phyloP scores from a whole-genome alignment of 75 land plant genomes.

The Selaginella tamariscina region DNA sequence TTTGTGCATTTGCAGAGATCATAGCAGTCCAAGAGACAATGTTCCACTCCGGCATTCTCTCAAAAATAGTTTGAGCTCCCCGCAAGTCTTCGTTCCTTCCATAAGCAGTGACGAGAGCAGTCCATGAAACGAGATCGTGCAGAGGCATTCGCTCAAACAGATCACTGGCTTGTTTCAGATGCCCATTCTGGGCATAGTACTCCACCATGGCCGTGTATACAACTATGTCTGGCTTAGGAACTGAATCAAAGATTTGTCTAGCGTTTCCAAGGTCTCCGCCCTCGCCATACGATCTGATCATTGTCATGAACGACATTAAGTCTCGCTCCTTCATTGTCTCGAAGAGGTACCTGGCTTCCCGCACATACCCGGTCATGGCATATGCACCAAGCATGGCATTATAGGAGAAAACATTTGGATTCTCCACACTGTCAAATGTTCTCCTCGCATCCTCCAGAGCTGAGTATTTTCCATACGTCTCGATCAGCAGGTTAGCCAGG shows the following conservation, averaged over 20 bases:
- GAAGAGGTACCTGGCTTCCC: background rate
- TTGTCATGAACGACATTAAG: background rate
- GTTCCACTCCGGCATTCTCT: background rate
- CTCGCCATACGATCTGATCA: background rate
- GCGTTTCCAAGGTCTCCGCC: background rate
- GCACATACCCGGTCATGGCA: background rate
- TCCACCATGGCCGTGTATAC: constrained; percentile 34
- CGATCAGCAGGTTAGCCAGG: background rate
- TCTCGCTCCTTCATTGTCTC: background rate
- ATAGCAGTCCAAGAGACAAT: background rate
- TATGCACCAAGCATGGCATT: background rate
- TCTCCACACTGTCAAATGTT: background rate
- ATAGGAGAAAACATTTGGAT: background rate
- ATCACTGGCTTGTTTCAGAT: constrained; percentile 20
- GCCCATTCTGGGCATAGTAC: constrained; percentile 30
- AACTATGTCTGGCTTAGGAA: background rate
- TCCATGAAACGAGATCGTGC: background rate
- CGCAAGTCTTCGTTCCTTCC: background rate
- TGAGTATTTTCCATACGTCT: background rate
- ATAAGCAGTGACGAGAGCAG: background rate
- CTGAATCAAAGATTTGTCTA: background rate
- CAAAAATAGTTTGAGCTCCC: background rate
- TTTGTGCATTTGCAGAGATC: background rate
- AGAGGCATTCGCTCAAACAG: constrained; percentile 20
- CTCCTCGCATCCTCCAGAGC: background rate